phyloP scores from a whole-genome alignment of 495 filamentous ascomycete genomes.

The Podospora didyma region DNA sequence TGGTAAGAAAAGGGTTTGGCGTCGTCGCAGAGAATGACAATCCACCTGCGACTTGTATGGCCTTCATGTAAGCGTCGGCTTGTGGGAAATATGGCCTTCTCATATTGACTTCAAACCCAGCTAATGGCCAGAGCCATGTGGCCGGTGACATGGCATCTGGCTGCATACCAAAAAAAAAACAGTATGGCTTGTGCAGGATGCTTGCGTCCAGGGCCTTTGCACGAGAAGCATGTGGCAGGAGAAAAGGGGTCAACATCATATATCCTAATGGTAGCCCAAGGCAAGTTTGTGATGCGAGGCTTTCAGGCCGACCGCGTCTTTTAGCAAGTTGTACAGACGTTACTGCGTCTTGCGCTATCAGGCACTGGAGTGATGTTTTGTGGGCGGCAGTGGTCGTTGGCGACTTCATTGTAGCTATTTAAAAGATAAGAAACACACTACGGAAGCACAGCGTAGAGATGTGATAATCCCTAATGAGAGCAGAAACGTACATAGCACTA shows the following conservation, averaged over 20 bases:
- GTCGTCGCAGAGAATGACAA: conserved; percentile 12
- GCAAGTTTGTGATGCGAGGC: background rate
- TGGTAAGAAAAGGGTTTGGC: conserved; percentile 9
- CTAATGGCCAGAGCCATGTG: background rate
- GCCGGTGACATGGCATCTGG: background rate
- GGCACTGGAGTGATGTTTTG: no score
- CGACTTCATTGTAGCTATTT: background rate
- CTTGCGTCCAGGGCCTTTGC: no score
- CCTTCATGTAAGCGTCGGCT: no score
- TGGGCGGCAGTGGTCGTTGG: background rate
- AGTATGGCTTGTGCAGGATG: background rate
- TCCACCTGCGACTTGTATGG: background rate
- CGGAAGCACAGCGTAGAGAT: background rate
- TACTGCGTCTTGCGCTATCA: no score
- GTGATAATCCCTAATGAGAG: conserved; percentile 12
- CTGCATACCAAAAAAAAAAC: no score
- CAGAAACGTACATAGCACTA: background rate
- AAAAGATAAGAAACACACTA: background rate
- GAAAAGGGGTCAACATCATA: background rate
- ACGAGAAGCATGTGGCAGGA: background rate
- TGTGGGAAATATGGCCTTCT: no score
- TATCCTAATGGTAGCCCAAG: background rate
- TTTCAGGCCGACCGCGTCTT: background rate
- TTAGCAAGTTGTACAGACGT: no score
- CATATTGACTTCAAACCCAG: no score